Conservation (phyloP, 2,329 filamentous ascomycete genomes). For the Aspergillus tanneri region DNA sequence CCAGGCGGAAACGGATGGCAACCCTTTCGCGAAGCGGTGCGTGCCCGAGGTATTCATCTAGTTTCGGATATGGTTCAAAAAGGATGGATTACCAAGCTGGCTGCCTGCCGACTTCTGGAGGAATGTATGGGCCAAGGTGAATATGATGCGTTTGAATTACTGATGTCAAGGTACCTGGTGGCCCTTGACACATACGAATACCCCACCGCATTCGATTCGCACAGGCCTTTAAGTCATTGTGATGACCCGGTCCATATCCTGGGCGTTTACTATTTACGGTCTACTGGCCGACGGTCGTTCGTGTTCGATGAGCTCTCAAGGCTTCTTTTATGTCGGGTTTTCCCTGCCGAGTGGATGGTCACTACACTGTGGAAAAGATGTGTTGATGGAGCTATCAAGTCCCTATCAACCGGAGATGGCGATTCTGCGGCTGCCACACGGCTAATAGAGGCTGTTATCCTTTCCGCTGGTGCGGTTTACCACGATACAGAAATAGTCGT, state of each 20-base stretch:
- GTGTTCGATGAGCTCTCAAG: constrained; percentile 36
- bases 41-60: constrained; percentile 41
- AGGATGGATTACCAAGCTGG: constrained; percentile 35
- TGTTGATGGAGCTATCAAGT: constrained; percentile 38
- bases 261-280: constrained; percentile 29
- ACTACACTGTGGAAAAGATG: constrained; percentile 39
- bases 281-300: constrained; percentile 25
- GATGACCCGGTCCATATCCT: constrained; percentile 34
- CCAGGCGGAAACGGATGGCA: constrained; percentile 37
- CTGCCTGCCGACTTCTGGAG: constrained; percentile 35
- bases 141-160: constrained; percentile 37
- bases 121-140: constrained; percentile 32
- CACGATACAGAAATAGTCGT: not conserved
- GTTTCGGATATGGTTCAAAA: constrained; percentile 39
- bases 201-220: constrained; percentile 29
- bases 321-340: constrained; percentile 31
- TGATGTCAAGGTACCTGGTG: constrained; percentile 36
- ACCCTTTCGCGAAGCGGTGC: constrained; percentile 43
- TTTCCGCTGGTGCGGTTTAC: constrained; percentile 28
- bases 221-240: constrained; percentile 13
- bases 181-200: constrained; percentile 29
- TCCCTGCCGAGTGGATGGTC: constrained; percentile 44
- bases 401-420: constrained; percentile 36
- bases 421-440: constrained; percentile 33
- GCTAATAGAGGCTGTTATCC: constrained; percentile 34